Percentiles rank a stretch among this genome's conserved stretches.
Evolutionary conservation across 257 asterid species (phyloP).

Genomic region (Solanum etuberosum): DNA sequence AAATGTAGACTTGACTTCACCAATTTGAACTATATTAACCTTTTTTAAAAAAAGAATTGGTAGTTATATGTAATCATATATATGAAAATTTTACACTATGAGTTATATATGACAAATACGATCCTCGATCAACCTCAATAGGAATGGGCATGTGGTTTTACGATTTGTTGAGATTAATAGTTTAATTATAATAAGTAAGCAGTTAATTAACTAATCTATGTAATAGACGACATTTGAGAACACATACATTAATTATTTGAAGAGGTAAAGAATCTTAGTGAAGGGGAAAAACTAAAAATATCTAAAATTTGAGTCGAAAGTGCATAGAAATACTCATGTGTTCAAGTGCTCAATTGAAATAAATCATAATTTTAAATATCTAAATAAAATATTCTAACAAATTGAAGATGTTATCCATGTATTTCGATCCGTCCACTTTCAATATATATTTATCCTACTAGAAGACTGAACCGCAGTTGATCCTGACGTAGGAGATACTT

Average conservation of each 20-base stretch:
- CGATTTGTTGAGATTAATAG: neutral
- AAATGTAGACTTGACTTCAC: neutral
- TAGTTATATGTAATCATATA: neutral
- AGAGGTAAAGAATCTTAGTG: neutral
- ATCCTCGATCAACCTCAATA: neutral
- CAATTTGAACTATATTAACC: neutral
- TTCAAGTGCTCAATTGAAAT: neutral
- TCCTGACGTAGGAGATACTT: rapidly evolving
- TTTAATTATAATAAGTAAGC: neutral
- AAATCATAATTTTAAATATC: neutral
- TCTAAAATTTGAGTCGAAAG: neutral
- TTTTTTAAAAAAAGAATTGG: neutral
- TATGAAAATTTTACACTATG: neutral
- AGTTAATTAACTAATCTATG: neutral
- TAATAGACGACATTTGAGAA: neutral
- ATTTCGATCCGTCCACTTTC: neutral
- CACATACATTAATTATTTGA: neutral
- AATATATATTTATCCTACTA: neutral
- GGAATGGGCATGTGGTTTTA: neutral
- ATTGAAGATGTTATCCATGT: neutral
- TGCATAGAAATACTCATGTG: neutral
- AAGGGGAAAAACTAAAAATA: neutral
- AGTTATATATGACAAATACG: neutral
- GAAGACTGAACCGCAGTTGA: neutral
- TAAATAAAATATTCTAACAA: neutral